Evolutionary conservation across 768 basidiomycete genomes (phyloP).

Genomic region (Crucibulum laeve): DNA sequence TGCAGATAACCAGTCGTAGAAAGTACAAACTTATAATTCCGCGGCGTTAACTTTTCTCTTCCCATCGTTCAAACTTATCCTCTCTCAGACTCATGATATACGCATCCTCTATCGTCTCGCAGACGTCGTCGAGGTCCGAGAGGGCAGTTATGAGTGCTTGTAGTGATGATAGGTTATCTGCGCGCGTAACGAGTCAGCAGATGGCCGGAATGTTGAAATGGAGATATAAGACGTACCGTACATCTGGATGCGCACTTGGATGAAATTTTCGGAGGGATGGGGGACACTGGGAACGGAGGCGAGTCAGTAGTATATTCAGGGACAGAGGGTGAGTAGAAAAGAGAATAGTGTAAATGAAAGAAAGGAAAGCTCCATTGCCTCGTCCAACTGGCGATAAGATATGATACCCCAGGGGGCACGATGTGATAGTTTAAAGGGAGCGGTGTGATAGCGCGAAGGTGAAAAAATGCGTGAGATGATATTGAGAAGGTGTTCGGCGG

Average conservation of each 20-base stretch:
- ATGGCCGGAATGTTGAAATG: background rate
- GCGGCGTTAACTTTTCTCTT: constrained; percentile 55
- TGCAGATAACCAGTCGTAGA: background rate
- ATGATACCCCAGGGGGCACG: too few species aligned
- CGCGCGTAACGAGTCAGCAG: background rate
- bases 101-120: constrained; percentile 61
- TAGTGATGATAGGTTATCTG: constrained; percentile 86
- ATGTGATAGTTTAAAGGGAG: too few species aligned
- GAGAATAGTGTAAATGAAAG: too few species aligned
- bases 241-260: constrained; percentile 99
- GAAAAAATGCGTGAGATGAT: too few species aligned
- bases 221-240: constrained; percentile 63
- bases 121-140: constrained; percentile 72
- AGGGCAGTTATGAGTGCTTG: constrained; percentile 76
- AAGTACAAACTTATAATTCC: background rate
- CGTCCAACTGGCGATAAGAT: too few species aligned
- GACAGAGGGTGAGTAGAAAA: background rate
- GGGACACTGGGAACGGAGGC: constrained; percentile 53
- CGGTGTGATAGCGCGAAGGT: too few species aligned
- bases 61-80: constrained; percentile 61
- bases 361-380: too few species aligned
- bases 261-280: constrained; percentile 95
- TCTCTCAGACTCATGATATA: constrained; percentile 58
- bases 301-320: constrained; percentile 3
- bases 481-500: too few species aligned